Base-by-base conservation (phyloP, 768 basidiomycete species). In the Rhodotorula graminis region DNA sequence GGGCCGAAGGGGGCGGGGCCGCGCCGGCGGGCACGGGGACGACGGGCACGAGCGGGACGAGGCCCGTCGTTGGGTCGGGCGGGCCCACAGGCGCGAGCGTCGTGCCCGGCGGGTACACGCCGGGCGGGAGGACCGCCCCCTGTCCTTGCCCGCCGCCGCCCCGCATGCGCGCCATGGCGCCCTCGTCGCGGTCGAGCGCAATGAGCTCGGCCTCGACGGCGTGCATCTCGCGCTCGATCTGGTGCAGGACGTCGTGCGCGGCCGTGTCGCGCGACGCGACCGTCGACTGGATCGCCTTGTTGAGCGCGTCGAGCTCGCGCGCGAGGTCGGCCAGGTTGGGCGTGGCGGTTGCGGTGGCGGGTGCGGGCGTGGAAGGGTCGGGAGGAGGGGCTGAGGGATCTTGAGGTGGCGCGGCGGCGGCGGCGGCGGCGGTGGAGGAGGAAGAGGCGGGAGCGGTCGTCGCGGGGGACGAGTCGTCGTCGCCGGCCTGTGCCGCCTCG, bases 131-230 rank as follows among this genome's bases (percentile, higher is more conserved):
- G 5, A 37, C 37, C 31, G n/a, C 29, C 55, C n/a, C 8, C 47
- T 37, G 46, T 55, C 12, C 63, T 50, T 14, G 14, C 44, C 6
- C 44, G 50, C 56, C 46, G 29, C 47, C 37, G 33, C 64, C 50
- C 57, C 60, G 53, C 62, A 57, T 42, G 29, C 74, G 37, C 37
- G 37, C n/a, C n/a, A n/a, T n/a, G n/a, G n/a, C 56, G 49, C 72
- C 69, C 12, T 76, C 74, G 27, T 76, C 74, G 63, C 74, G 74
- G 44, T 76, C 74, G 31, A 76, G 62, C 74, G 72, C 71, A 11
- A 70, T 67, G 29, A 76, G 40, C 29, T 76, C 74, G 6, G 53
- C 71, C 63, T 76, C 74, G 40, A 76, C 59, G 23, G 57, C 21
- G 2, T 56, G 60, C 68, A 76, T 64, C 50, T 76, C 74, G 37